These are phyloP conservation scores for Juglanconis sp. DNA, from an alignment of 2,329 filamentous ascomycete genomes.

Conservation along the genomic window DNA sequence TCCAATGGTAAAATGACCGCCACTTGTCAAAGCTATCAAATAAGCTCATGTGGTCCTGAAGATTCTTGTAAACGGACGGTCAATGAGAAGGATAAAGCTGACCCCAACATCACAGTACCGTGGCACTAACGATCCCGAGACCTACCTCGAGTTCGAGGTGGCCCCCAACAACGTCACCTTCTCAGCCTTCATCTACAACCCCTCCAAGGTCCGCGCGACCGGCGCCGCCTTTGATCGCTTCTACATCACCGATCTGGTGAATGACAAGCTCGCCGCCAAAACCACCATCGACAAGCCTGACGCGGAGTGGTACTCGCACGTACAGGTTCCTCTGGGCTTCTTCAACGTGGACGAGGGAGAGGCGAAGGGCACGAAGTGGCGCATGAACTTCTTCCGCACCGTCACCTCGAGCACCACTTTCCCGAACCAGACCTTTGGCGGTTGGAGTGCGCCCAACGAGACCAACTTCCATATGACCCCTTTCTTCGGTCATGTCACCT, in stretches of 20 bases:
- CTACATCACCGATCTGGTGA: slow-evolving; percentile 36
- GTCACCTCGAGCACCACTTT: slow-evolving; percentile 39
- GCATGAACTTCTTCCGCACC: slow-evolving; percentile 53
- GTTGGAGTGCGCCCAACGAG: slow-evolving; percentile 43
- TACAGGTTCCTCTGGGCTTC: slow-evolving; percentile 42
- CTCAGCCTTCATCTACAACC: slow-evolving; percentile 50
- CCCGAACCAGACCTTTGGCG: slow-evolving; percentile 42
- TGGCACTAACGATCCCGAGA: slow-evolving; percentile 43
- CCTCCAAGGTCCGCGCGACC: slow-evolving; percentile 39
- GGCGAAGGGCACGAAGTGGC: slow-evolving; percentile 43
- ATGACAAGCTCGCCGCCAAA: slow-evolving; percentile 38
- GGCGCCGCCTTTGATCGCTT: slow-evolving; percentile 43
- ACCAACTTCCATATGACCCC: slow-evolving; percentile 47
- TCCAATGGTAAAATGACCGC: too few relatives aligned
- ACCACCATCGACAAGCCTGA: slow-evolving; percentile 36
- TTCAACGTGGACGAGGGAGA: slow-evolving; percentile 45
- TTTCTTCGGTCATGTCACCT: slow-evolving; percentile 40
- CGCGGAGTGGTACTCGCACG: slow-evolving; percentile 39
- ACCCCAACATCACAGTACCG: slow-evolving; percentile 24
- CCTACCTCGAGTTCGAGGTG: slow-evolving; percentile 50
- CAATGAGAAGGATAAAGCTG: neutral
- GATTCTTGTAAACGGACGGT: too few relatives aligned
- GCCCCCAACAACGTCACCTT: slow-evolving; percentile 50
- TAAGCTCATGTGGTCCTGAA: too few relatives aligned
- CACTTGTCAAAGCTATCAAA: too few relatives aligned